phyloP scores from a whole-genome alignment of 352 stramenopile genomes.

The Phytophthora niederhauseri region DNA sequence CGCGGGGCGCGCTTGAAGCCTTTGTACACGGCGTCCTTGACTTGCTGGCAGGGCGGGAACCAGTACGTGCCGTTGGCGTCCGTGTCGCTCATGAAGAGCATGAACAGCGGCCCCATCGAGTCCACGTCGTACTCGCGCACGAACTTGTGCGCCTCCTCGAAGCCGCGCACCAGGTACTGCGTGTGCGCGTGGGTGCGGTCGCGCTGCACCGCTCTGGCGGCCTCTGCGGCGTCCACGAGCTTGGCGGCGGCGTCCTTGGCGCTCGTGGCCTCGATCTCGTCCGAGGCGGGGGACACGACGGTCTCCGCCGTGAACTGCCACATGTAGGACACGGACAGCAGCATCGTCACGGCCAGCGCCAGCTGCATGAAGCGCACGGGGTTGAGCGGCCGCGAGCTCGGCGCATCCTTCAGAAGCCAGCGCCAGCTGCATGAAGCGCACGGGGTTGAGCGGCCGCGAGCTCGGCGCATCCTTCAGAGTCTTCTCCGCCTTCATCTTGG shows the following conservation, averaged over 20 bases:
- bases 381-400: conserved; percentile 35
- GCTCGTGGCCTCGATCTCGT: conserved; percentile 21
- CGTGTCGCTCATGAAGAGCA: conserved; percentile 80
- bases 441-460: conserved; percentile 40
- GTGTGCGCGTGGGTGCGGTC: conserved; percentile 60
- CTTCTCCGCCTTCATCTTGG: conserved; percentile 25
- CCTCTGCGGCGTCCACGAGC: conserved; percentile 25
- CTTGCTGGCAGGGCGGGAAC: conserved; percentile 68
- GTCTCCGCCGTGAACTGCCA: conserved; percentile 64
- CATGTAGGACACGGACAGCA: conserved; percentile 77
- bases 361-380: conserved; percentile 79
- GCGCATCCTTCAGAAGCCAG: conserved; percentile 33
- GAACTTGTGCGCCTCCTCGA: conserved; percentile 73
- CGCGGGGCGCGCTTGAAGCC: conserved; percentile 67
- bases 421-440: conserved; percentile 79
- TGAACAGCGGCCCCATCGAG: conserved; percentile 66
- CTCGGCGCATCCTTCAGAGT: conserved; percentile 9
- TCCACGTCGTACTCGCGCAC: conserved; percentile 77
- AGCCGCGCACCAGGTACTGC: conserved; percentile 69
- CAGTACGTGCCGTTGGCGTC: conserved; percentile 79
- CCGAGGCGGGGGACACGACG: conserved; percentile 23
- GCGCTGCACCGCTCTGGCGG: conserved; percentile 32
- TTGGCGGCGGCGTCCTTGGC: conserved; percentile 35
- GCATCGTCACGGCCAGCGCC: conserved; percentile 54
- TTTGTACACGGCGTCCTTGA: conserved; percentile 61